Percentiles rank a stretch among this genome's conserved stretches.
phyloP scores from a whole-genome alignment of 192 early-diverging fungal species.

The Coemansia sp. region DNA sequence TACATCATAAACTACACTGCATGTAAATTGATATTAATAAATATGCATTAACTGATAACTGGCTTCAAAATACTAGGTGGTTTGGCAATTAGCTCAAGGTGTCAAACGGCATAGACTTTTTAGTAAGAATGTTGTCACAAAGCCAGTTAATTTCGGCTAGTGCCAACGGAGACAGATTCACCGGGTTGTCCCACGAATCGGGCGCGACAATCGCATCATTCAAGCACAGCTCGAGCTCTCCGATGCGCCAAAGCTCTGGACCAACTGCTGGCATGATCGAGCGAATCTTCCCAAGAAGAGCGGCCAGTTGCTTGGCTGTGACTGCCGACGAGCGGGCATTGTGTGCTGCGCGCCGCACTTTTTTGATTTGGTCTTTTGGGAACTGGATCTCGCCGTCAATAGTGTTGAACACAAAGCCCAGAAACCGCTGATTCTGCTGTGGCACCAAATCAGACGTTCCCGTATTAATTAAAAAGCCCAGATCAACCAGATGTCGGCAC shows the following conservation, averaged over 20 bases:
- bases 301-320: conserved; percentile 51
- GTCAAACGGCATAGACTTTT: conserved; percentile 31
- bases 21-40: not conserved
- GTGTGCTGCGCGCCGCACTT: conserved; percentile 44
- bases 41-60: not conserved
- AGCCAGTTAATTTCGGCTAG: conserved; percentile 47
- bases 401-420: conserved; percentile 54
- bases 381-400: conserved; percentile 33
- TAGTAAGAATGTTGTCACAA: conserved; percentile 36
- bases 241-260: conserved; percentile 26
- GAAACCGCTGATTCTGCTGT: conserved; percentile 52
- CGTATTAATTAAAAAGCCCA: conserved; percentile 49
- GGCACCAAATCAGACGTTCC: conserved; percentile 43
- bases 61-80: not conserved
- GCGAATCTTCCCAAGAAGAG: conserved; percentile 45
- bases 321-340: conserved; percentile 28
- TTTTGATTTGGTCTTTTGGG: conserved; percentile 50
- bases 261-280: conserved; percentile 51
- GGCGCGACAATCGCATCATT: conserved; percentile 31
- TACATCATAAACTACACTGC: not conserved
- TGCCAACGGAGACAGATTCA: conserved; percentile 23
- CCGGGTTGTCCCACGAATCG: conserved; percentile 47
- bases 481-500: conserved; percentile 34
- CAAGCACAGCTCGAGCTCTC: conserved; percentile 39
- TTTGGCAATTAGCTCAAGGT: not conserved